These are phyloP conservation scores for Colletotrichum trifolii DNA, from an alignment of 2,329 filamentous ascomycete genomes.

Conservation along the genomic window DNA sequence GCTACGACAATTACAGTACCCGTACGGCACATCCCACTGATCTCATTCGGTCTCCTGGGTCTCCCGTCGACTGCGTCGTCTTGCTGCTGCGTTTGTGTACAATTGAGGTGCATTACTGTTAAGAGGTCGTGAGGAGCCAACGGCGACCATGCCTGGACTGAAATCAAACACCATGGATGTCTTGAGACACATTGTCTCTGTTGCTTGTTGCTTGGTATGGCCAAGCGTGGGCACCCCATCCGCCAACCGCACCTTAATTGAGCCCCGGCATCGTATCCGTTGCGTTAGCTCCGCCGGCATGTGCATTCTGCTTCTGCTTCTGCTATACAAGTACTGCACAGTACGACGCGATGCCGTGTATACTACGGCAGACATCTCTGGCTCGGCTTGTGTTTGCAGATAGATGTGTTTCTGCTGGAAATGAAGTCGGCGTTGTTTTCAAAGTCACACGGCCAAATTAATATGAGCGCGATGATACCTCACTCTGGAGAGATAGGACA, in stretches of 20 bases:
- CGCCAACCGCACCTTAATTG: constrained; percentile 30
- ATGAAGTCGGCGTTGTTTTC: too few relatives aligned
- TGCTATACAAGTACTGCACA: background rate
- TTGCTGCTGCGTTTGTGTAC: too few relatives aligned
- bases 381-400: too few relatives aligned
- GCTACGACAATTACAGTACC: too few relatives aligned
- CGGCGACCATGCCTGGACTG: constrained; percentile 3
- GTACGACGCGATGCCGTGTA: too few relatives aligned
- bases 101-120: too few relatives aligned
- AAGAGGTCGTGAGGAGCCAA: too few relatives aligned
- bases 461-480: too few relatives aligned
- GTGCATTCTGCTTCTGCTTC: background rate
- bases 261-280: constrained; percentile 15
- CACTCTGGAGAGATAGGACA: too few relatives aligned
- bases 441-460: too few relatives aligned
- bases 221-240: constrained; percentile 29
- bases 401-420: too few relatives aligned
- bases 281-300: constrained; percentile 15
- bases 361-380: too few relatives aligned
- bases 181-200: constrained; percentile 29
- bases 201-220: constrained; percentile 27
- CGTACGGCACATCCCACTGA: background rate
- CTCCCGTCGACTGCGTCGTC: background rate
- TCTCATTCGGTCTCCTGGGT: constrained; percentile 11
- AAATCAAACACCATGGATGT: background rate